Evolutionary conservation across 192 early-diverging fungal species (phyloP), one percentile per base, ranked within the genome.

Genomic region (Entomortierella chlamydospora): DNA sequence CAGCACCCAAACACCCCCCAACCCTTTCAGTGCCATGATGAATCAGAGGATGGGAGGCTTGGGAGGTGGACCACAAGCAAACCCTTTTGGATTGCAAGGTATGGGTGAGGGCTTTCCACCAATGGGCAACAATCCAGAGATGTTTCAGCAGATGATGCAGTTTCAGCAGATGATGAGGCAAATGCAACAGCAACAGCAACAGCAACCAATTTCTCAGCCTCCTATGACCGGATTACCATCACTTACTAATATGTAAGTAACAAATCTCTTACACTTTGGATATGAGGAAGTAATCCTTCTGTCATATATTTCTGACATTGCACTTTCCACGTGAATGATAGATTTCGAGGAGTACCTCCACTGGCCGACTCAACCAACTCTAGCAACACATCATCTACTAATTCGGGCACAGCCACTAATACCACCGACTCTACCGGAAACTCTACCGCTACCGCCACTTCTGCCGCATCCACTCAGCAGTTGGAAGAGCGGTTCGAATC

Each of bases 401-500:
- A 60, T 33, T 17, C 50, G 22, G 29, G 30, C 49, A 0, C 70
- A 2, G 34, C 58, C 5, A 50, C 56, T 30, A 34, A 57, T 29
- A 29, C 73, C 25, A 57, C 50, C 20, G 34, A 61, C 26, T n/a
- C 50, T 20, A 51, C 30, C 49, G 42, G 20, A 57, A 60, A 31
- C 64, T 2, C 25, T 37, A n/a, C n/a, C n/a, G n/a, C n/a, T 5
- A 58, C 72, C 1, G 9, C 58, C 8, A 63, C 70, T 30, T 13
- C 69, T 22, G 51, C 39, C 9, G 30, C 64, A 72, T 55, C 62
- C 15, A 53, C 73, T 39, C 77, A 87, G 59, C 79, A 89, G 31
- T 82, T 90, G 72, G 86, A 90, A 83, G 64, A 72, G 62, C 87
- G 87, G 42, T 95, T 91, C 81, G 85, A 83, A 57, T 68, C 83